These are phyloP conservation scores for Talaromyces amestolkiae DNA, from an alignment of 2,329 filamentous ascomycete genomes.

Conservation along the genomic window DNA sequence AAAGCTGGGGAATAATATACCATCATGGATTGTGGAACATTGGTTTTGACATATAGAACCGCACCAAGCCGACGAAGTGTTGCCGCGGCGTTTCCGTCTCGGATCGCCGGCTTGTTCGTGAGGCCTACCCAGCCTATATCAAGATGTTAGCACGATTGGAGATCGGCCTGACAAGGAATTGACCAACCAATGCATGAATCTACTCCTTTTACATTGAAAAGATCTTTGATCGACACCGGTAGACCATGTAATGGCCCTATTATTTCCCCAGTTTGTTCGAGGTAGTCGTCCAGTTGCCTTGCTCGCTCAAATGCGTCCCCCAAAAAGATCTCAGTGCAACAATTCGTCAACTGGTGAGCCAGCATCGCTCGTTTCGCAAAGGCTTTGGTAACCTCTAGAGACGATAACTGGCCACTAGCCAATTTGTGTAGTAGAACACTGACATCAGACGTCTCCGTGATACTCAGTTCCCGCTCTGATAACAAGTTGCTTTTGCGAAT, in stretches of 20 bases:
- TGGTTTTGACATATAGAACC: conserved; percentile 57
- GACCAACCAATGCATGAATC: conserved; percentile 21
- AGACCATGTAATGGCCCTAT: conserved; percentile 29
- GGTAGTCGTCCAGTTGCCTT: conserved; percentile 22
- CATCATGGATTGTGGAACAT: conserved; percentile 64
- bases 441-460: conserved; percentile 28
- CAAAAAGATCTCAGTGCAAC: conserved; percentile 28
- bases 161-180: neutral
- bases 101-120: conserved; percentile 14
- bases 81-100: conserved; percentile 15
- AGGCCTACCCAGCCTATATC: conserved; percentile 19
- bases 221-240: conserved; percentile 29
- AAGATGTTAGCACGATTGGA: conserved; percentile 9
- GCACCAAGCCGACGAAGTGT: conserved; percentile 38
- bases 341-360: conserved; percentile 45
- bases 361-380: conserved; percentile 57
- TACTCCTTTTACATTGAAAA: conserved; percentile 26
- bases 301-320: conserved; percentile 24
- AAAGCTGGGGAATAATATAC: conserved; percentile 51
- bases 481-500: conserved; percentile 20
- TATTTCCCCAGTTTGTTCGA: conserved; percentile 20
- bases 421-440: conserved; percentile 33
- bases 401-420: conserved; percentile 44
- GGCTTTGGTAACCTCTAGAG: conserved; percentile 49
- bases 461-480: conserved; percentile 22